Evolutionary conservation across 2,329 filamentous ascomycete genomes (phyloP).

Genomic region (Alternaria consortialis): DNA sequence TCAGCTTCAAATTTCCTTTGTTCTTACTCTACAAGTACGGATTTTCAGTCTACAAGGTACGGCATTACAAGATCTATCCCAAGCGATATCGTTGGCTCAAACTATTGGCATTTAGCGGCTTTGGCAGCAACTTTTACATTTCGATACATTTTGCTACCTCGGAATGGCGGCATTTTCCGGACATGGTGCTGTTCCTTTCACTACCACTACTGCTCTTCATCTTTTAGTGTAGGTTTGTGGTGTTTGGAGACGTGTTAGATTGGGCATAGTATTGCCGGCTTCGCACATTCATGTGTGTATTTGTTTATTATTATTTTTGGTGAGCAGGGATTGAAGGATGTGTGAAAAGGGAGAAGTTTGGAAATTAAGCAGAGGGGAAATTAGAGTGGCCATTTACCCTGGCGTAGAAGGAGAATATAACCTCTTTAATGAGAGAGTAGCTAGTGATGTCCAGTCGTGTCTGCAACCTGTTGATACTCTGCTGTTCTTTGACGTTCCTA

Average conservation of each 20-base stretch:
- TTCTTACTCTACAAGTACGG: conserved; percentile 10
- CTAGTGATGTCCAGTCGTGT: not conserved
- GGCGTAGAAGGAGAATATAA: not conserved
- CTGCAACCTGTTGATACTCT: not conserved
- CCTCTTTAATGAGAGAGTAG: not conserved
- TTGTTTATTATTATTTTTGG: not conserved
- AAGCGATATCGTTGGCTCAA: conserved; percentile 9
- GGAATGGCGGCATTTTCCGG: not conserved
- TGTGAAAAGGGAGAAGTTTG: not conserved
- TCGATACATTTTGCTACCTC: not conserved
- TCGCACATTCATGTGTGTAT: not conserved
- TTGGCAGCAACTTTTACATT: not conserved
- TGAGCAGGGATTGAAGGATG: not conserved
- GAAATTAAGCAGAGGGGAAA: not conserved
- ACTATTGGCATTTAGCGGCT: conserved; percentile 14
- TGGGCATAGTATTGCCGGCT: not conserved
- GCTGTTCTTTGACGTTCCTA: not conserved
- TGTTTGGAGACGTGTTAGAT: not conserved
- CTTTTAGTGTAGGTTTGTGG: not conserved
- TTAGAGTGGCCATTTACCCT: not conserved
- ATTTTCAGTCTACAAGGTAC: not conserved
- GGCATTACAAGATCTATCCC: conserved; percentile 4
- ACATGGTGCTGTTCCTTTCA: not conserved
- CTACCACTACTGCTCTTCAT: not conserved
- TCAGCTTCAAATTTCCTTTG: conserved; percentile 1